Evolutionary conservation across 495 filamentous ascomycete species (phyloP), one percentile per base, ranked within the genome.

Genomic region (Penicillium samsonianum): DNA sequence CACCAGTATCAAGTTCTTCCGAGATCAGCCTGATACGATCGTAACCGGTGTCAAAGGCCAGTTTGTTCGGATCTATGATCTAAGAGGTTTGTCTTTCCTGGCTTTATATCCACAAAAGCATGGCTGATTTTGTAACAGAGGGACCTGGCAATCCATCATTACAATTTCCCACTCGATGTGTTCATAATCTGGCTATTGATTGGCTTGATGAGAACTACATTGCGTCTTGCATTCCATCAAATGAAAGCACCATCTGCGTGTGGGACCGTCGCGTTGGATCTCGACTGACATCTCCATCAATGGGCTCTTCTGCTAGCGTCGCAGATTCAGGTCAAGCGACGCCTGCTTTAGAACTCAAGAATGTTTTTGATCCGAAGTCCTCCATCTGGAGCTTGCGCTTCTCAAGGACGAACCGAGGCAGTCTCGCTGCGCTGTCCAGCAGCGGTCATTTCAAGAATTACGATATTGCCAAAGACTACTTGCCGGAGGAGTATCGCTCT

Each of bases 131-230:
- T 11, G 25, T 28, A 33, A 26, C 49, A 80, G 84, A 86, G 62
- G 73, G 73, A 7, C 71, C 75, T 23, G 75, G 82, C 51, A 88
- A 78, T 67, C 82, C 72, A 42, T 81, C 77, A 47, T 71, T 84
- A 23, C 82, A 76, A 71, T 91, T 89, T 62, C 82, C 84, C 14
- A 96, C 92, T 16, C 84, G 87, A 48, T 94, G 90, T 68, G 91
- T 92, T 41, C 90, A 96, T 65, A 96, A 96, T 59, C 71, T 98
- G 47, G 86, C 91, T 26, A 92, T 98, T 57, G 90, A 98, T 70
- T 89, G 88, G 61, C 79, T 88, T 11, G 90, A 98, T 69, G 86
- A 90, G 64, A 96, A 97, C 64, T 96, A 96, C 65, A 96, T 98
- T 70, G 90, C 92, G 0, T 96, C 92, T 6, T 90, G 89, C n/a